These are phyloP conservation scores for Aspergillus fructus DNA, from an alignment of 2,329 filamentous ascomycete species.

Conservation along the genomic window DNA sequence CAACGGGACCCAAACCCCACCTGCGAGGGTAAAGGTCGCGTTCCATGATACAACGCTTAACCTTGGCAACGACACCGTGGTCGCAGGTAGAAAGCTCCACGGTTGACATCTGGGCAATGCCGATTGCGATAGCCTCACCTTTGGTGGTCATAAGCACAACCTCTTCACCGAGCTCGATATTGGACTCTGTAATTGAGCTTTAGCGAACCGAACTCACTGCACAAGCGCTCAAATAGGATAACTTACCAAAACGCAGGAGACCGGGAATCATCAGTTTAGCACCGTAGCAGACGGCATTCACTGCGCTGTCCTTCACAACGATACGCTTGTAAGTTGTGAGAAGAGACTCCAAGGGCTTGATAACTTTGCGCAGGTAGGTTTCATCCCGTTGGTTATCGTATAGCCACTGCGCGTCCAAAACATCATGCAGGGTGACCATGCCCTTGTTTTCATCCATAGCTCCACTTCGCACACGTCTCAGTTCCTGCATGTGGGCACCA, in stretches of 20 bases:
- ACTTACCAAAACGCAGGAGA: conserved; percentile 81
- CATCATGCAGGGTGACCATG: conserved; percentile 91
- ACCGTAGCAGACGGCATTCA: conserved; percentile 98
- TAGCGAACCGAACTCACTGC: conserved; percentile 1
- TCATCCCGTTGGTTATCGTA: conserved; percentile 96
- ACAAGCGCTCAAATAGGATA: not conserved
- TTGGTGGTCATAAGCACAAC: conserved; percentile 98
- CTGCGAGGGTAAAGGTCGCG: conserved; percentile 93
- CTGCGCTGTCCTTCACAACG: conserved; percentile 93
- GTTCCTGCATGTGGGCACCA: conserved; percentile 97
- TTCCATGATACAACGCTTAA: conserved; percentile 99
- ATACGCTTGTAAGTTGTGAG: conserved; percentile 93
- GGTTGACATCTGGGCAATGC: conserved; percentile 96
- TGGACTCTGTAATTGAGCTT: conserved; percentile 61
- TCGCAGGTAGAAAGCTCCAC: conserved; percentile 96
- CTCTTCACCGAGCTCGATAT: conserved; percentile 92
- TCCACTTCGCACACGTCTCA: conserved; percentile 87
- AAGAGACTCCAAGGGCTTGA: conserved; percentile 87
- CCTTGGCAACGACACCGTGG: conserved; percentile 96
- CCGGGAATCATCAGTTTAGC: conserved; percentile 99
- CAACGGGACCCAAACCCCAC: conserved; percentile 94
- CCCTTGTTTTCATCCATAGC: conserved; percentile 90
- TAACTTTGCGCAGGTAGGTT: conserved; percentile 85
- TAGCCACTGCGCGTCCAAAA: conserved; percentile 93
- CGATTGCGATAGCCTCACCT: conserved; percentile 95